phyloP scores from a whole-genome alignment of 768 basidiomycete species.

The Leccinum subtestaceum region DNA sequence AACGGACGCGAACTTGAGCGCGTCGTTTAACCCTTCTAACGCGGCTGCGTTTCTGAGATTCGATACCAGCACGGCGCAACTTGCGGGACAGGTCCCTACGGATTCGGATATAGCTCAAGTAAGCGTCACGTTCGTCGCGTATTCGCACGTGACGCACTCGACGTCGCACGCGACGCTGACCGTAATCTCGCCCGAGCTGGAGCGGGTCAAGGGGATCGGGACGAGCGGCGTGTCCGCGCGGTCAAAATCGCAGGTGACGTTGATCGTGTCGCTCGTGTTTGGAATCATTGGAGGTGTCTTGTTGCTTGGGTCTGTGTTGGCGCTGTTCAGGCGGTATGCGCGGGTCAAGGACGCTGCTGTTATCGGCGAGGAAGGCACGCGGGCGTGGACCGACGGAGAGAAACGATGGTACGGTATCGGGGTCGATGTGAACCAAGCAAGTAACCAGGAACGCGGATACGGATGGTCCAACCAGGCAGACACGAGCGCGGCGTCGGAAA shows the following conservation, averaged over 20 bases:
- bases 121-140: conserved; percentile 62
- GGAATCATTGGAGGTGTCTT: conserved; percentile 60
- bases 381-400: conserved; percentile 62
- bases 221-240: conserved; percentile 39
- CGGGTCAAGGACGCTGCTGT: conserved; percentile 59
- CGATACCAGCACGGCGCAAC: conserved; percentile 39
- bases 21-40: conserved; percentile 50
- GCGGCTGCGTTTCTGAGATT: conserved; percentile 53
- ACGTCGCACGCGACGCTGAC: conserved; percentile 64
- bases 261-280: conserved; percentile 62
- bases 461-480: conserved; percentile 32
- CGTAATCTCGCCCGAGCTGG: conserved; percentile 43
- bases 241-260: conserved; percentile 47
- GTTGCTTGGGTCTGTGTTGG: conserved; percentile 51
- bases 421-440: conserved; percentile 21
- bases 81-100: conserved; percentile 57
- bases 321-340: conserved; percentile 53
- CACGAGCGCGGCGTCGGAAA: conserved; percentile 28
- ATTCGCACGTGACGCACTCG: conserved; percentile 62
- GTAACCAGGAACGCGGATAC: conserved; percentile 23
- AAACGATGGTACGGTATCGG: conserved; percentile 66
- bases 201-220: conserved; percentile 34
- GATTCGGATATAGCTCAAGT: conserved; percentile 43
- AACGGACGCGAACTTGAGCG: conserved; percentile 50
- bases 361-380: conserved; percentile 55